A percentile compares a stretch with the other conserved stretches of the same genome.
Evolutionary conservation across 1,284 basidiomycete species (phyloP).

Genomic region (Schizophyllum commune): DNA sequence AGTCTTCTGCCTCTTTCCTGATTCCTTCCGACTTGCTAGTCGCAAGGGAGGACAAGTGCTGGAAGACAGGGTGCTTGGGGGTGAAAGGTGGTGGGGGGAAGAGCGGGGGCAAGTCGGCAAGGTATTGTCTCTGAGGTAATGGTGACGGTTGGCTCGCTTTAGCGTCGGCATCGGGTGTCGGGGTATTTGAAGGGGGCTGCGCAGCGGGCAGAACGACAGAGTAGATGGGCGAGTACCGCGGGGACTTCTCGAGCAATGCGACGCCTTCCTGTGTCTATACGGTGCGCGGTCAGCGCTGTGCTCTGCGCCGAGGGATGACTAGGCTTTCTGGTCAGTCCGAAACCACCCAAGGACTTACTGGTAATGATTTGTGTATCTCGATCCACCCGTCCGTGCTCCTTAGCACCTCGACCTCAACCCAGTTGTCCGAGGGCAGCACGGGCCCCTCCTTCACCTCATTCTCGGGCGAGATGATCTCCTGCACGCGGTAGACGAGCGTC

Average conservation of each 20-base stretch:
- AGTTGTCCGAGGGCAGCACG: constrained; percentile 62
- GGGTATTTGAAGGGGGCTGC: constrained; percentile 22
- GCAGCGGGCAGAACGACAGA: constrained; percentile 40
- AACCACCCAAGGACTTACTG: constrained; percentile 44
- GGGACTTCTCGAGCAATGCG: constrained; percentile 32
- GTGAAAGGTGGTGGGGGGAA: constrained; percentile 73
- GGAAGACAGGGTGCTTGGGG: constrained; percentile 64
- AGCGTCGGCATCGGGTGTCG: constrained; percentile 22
- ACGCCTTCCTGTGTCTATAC: constrained; percentile 43
- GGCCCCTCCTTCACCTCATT: constrained; percentile 59
- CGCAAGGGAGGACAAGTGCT: constrained; percentile 54
- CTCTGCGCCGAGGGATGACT: not conserved
- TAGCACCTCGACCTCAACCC: constrained; percentile 65
- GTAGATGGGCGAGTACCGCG: constrained; percentile 46
- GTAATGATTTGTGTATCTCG: constrained; percentile 54
- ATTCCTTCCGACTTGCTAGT: constrained; percentile 44
- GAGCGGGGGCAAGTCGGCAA: constrained; percentile 44
- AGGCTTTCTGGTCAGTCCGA: not conserved
- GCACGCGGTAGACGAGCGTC: constrained; percentile 59
- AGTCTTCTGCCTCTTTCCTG: constrained; percentile 50
- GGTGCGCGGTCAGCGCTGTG: not conserved
- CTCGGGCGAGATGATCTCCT: constrained; percentile 49
- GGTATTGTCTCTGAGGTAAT: constrained; percentile 21
- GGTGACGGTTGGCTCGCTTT: not conserved
- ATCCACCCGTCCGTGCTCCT: constrained; percentile 66